Evolutionary conservation across 2,329 filamentous ascomycete species (phyloP), one percentile per base, ranked within the genome.

Genomic region (Colletotrichum viniferum): DNA sequence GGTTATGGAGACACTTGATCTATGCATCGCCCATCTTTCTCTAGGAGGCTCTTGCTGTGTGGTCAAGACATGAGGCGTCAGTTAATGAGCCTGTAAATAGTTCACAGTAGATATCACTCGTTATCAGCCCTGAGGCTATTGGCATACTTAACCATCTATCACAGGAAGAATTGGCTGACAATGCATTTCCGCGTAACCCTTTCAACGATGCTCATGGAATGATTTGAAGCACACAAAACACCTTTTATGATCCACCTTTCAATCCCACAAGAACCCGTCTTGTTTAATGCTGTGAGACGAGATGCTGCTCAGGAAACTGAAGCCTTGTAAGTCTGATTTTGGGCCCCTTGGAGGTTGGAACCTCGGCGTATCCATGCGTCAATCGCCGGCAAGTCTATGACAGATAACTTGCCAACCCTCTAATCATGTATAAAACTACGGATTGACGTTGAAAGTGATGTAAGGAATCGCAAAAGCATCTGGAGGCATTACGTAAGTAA

Each of bases 401-500:
- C 24, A 24, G 24, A 24, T 24, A 24, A 24, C 24, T 24, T 24
- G 24, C 24, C 24, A 24, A 24, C 24, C 24, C 24, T 24, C 24
- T 43, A n/a, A 43, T 43, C 9, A 43, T n/a, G 3, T 43, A 6
- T 43, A 3, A n/a, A 43, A 43, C 8, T 43, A 43, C 38, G 9
- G 9, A 43, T 6, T 43, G 38, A 67, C 13, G 16, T 56, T 34
- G 28, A 73, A 58, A 6, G 14, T 28, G 5, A 73, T 63, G 0
- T 9, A 32, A 7, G 71, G 71, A n/a, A 13, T 32, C 1, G 78
- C 81, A 6, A 71, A 77, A 34, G 79, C 82, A 14, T 77, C 79
- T 2, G 65, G 28, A 4, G 85, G 85, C 85, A 87, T 85, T 0
- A 78, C 78, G 64, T 85, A 87, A 0, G 85, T 87, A 30, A 88